Evolutionary conservation across 106 monocot genomes (phyloP).

Genomic region (Apostasia ramifera): DNA sequence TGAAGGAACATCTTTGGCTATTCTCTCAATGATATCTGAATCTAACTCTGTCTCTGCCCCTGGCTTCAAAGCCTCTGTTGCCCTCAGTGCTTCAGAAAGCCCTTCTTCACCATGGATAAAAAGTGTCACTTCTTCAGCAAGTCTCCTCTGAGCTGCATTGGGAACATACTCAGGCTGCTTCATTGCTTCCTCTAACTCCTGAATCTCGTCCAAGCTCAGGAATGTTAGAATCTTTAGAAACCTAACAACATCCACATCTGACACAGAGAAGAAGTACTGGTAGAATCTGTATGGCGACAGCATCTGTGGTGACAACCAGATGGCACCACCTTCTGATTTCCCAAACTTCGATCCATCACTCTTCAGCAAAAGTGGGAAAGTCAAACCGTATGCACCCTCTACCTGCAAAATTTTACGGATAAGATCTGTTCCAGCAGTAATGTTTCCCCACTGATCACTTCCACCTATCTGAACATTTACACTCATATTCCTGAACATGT

Average conservation of each 20-base stretch:
- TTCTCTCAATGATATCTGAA: conserved; percentile 53
- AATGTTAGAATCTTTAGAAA: conserved; percentile 91
- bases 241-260: conserved; percentile 80
- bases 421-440: conserved; percentile 86
- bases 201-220: conserved; percentile 76
- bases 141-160: conserved; percentile 57
- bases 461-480: conserved; percentile 97
- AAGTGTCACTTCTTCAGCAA: conserved; percentile 83
- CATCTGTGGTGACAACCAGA: conserved; percentile 68
- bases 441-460: conserved; percentile 97
- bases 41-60: conserved; percentile 72
- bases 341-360: conserved; percentile 96
- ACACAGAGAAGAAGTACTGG: conserved; percentile 79
- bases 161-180: conserved; percentile 64
- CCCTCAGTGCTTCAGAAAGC: conserved; percentile 68
- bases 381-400: conserved; percentile 84
- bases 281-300: conserved; percentile 92
- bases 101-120: conserved; percentile 93
- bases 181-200: conserved; percentile 62
- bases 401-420: conserved; percentile 79
- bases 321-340: conserved; percentile 76
- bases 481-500: conserved; percentile 74
- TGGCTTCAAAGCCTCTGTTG: conserved; percentile 65
- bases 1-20: conserved; percentile 82
- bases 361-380: conserved; percentile 85